Base-by-base conservation (phyloP, 768 basidiomycete genomes). In the Tylopilus cervinicoccineus region DNA sequence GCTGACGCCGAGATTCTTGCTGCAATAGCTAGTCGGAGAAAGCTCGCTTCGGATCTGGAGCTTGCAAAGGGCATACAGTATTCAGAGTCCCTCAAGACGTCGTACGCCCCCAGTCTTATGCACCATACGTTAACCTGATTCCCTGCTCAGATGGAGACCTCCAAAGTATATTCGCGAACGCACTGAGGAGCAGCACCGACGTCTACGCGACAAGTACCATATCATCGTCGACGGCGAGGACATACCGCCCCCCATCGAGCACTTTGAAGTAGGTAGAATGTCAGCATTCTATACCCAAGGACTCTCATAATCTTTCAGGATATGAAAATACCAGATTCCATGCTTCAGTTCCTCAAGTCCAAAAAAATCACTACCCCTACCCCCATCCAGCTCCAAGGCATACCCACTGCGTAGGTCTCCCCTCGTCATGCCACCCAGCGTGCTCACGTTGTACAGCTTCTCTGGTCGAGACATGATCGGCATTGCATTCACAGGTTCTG, bases 401-500 rank as follows among this genome's bases (percentile, higher is more conserved):
- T 99, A 48, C 94, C 96, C 3, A 88, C 89, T 43, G 96, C 93
- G 89, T 93, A 70, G 58, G 89, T 60, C 16, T 37, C 24, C 61
- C 29, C 39, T 29, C 43, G 19, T 47, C 38, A 17, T 16, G 32
- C 32, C 0, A 32, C 20, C 28, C 12, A 27, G 27, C 43, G 38
- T 33, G 51, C 52, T 60, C 32, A 53, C 19, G 37, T 26, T 49
- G 50, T 32, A 24, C 62, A 93, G 93, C 28, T 97, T 98, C 66
- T 73, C 93, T 43, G 96, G 96, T 32, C 83, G 96, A 53, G 96
- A 99, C 66, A 87, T 98, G 72, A 99, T 98, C 54, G 96, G 96
- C 17, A 98, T 99, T 55, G 96, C 96, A 4, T 98, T 98, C 71
- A 99, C 96, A 22, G 96, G 96, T 32, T 98, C 95, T 0, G 96